These are phyloP conservation scores for Phytophthora quininea DNA, from an alignment of 352 stramenopile species.

Conservation along the genomic window DNA sequence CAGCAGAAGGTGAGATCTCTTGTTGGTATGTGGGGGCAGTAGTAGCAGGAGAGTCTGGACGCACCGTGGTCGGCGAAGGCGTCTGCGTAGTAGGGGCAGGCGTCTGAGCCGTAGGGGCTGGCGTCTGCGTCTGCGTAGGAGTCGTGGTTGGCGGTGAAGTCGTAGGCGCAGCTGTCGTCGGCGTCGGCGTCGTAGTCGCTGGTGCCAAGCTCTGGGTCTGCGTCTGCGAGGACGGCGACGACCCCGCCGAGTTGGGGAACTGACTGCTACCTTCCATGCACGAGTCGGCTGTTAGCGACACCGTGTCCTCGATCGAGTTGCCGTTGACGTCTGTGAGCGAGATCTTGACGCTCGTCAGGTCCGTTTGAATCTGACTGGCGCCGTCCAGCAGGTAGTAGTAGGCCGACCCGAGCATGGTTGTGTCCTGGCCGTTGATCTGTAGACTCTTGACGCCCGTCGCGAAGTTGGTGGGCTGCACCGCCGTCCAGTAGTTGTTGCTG, in stretches of 20 bases:
- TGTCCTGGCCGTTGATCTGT: slow-evolving; percentile 61
- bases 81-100: slow-evolving; percentile 29
- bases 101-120: slow-evolving; percentile 16
- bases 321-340: slow-evolving; percentile 62
- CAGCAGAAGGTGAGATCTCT: slow-evolving; percentile 32
- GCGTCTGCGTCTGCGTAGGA: slow-evolving; percentile 7
- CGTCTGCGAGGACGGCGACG: slow-evolving; percentile 14
- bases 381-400: slow-evolving; percentile 70
- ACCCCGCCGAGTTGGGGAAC: slow-evolving; percentile 35
- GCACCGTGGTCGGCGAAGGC: slow-evolving; percentile 32
- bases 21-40: slow-evolving; percentile 21
- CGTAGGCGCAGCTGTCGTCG: slow-evolving; percentile 10
- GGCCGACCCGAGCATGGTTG: slow-evolving; percentile 64
- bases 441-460: slow-evolving; percentile 43
- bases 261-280: slow-evolving; percentile 58
- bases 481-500: slow-evolving; percentile 56
- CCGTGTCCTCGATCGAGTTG: slow-evolving; percentile 62
- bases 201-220: slow-evolving; percentile 11
- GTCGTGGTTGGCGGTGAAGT: slow-evolving; percentile 15
- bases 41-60: slow-evolving; percentile 32
- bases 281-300: slow-evolving; percentile 52
- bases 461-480: slow-evolving; percentile 51
- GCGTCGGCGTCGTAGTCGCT: slow-evolving; percentile 6
- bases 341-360: slow-evolving; percentile 44
- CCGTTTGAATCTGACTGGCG: slow-evolving; percentile 34